These are phyloP conservation scores for Ogataea parapolymorpha DNA, from an alignment of 805 yeast species.

Conservation along the genomic window DNA sequence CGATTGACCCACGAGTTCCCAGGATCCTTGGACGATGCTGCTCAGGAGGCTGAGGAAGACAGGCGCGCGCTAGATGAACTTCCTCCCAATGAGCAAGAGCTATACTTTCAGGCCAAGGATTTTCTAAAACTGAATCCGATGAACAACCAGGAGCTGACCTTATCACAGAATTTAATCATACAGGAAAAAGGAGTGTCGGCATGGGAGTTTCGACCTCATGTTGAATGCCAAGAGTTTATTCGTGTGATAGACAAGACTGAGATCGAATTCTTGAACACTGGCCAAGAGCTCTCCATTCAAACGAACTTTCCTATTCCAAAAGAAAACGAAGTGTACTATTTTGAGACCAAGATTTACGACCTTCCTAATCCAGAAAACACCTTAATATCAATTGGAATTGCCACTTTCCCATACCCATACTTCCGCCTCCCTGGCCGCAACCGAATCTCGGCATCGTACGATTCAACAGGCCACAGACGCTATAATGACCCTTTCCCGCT, in stretches of 20 bases:
- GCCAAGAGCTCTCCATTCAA: slow-evolving; percentile 51
- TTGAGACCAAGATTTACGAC: slow-evolving; percentile 81
- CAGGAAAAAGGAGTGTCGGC: slow-evolving; percentile 89
- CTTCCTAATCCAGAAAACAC: slow-evolving; percentile 54
- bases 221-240: slow-evolving; percentile 51
- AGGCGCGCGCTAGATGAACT: slow-evolving; percentile 55
- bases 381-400: slow-evolving; percentile 69
- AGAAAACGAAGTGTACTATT: slow-evolving; percentile 81
- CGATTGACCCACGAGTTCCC: slow-evolving; percentile 40
- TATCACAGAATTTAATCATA: slow-evolving; percentile 61
- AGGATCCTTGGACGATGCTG: slow-evolving; percentile 63
- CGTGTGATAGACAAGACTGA: slow-evolving; percentile 65
- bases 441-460: slow-evolving; percentile 80
- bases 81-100: slow-evolving; percentile 64
- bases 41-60: slow-evolving; percentile 56
- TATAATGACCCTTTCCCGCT: slow-evolving; percentile 68
- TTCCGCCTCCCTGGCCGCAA: slow-evolving; percentile 93
- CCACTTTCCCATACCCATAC: slow-evolving; percentile 88
- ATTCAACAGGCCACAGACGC: slow-evolving; percentile 77
- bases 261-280: slow-evolving; percentile 51
- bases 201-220: slow-evolving; percentile 75
- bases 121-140: slow-evolving; percentile 40
- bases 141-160: slow-evolving; percentile 30
- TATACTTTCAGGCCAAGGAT: slow-evolving; percentile 65
- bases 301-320: slow-evolving; percentile 84